Conservation (phyloP, 257 asterid species). For the Solanum bulbocastanum region DNA sequence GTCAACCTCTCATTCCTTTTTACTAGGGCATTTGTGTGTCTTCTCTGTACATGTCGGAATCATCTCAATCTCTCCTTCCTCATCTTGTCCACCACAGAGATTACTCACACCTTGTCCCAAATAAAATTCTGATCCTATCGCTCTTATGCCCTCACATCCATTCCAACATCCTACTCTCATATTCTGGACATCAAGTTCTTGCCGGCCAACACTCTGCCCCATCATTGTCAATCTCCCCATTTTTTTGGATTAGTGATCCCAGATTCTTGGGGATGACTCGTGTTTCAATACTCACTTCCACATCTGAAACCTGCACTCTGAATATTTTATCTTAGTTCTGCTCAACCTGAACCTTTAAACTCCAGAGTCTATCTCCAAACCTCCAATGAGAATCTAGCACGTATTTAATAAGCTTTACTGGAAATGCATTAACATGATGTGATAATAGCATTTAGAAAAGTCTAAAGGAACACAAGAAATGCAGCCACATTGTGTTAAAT, state of each 20-base stretch:
- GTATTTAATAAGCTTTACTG: neutral
- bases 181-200: neutral
- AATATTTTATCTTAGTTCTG: neutral
- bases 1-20: neutral
- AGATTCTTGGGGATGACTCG: neutral
- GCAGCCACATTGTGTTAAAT: neutral
- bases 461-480: neutral
- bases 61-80: neutral
- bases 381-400: neutral
- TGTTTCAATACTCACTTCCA: neutral
- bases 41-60: neutral
- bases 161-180: neutral
- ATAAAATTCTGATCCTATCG: neutral
- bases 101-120: neutral
- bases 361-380: neutral
- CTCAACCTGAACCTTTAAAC: neutral
- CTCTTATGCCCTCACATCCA: neutral
- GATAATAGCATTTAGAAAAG: neutral
- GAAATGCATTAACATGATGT: neutral
- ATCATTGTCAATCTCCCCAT: neutral
- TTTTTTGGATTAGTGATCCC: neutral
- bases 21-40: neutral
- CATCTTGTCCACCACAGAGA: neutral
- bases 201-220: neutral
- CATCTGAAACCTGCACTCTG: neutral